These are phyloP conservation scores for Selaginella tamariscina DNA, from an alignment of 75 land plant species.

Conservation along the genomic window DNA sequence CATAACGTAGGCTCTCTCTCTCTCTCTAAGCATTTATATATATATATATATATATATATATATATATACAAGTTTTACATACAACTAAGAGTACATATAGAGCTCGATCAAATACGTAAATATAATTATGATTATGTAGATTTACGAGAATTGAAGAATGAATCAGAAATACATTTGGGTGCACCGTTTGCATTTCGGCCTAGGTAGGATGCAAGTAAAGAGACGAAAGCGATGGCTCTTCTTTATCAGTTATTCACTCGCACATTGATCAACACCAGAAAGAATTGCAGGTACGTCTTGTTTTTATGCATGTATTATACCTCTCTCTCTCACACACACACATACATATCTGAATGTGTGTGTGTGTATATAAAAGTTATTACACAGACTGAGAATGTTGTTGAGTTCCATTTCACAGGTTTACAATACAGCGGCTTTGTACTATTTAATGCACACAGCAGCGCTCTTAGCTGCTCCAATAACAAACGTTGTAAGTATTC, in stretches of 20 bases:
- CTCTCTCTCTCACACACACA: too few species aligned
- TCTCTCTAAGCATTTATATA: too few species aligned
- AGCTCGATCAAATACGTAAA: too few species aligned
- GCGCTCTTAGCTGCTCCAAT: conserved; percentile 70
- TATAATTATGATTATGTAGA: too few species aligned
- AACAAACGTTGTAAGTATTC: conserved; percentile 47
- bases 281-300: not conserved
- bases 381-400: too few species aligned
- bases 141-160: not conserved
- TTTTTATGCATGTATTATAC: too few species aligned
- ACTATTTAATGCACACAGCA: conserved; percentile 81
- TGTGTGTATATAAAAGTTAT: not conserved
- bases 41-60: too few species aligned
- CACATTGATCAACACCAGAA: not conserved
- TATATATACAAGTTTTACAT: too few species aligned
- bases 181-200: not conserved
- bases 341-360: too few species aligned
- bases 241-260: not conserved
- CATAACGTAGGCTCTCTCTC: not conserved
- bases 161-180: not conserved
- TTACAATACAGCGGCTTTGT: conserved; percentile 77
- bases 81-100: too few species aligned
- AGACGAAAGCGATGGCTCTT: not conserved
- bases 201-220: not conserved
- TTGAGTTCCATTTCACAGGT: conserved; percentile 55